Conservation (phyloP, 2,329 filamentous ascomycete genomes). For the Didymella arachidicola region DNA sequence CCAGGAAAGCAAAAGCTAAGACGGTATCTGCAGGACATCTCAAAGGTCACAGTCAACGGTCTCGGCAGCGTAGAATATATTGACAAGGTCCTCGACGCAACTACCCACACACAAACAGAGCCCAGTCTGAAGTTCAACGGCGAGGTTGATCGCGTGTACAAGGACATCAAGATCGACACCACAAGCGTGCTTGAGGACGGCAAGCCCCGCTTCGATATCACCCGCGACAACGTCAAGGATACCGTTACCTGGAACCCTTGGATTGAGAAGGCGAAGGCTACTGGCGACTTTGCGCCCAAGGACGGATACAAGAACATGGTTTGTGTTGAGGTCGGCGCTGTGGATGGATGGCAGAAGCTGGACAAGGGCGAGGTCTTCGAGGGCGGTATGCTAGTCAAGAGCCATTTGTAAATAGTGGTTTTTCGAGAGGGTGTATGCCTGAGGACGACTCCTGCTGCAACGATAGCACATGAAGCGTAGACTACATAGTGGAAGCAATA, state of each 20-base stretch:
- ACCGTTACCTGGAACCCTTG: slow-evolving; percentile 98
- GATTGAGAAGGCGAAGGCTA: slow-evolving; percentile 80
- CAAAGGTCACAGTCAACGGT: slow-evolving; percentile 73
- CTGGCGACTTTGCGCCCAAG: slow-evolving; percentile 87
- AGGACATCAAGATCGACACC: slow-evolving; percentile 66
- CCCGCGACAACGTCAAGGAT: slow-evolving; percentile 84
- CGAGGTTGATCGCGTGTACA: slow-evolving; percentile 91
- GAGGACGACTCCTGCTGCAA: background rate
- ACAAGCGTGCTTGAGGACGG: slow-evolving; percentile 70
- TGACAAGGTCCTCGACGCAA: slow-evolving; percentile 79
- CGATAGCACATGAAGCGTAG: slow-evolving; percentile 4
- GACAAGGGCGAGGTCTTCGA: slow-evolving; percentile 79
- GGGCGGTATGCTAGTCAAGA: slow-evolving; percentile 66
- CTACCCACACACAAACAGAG: slow-evolving; percentile 70
- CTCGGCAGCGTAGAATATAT: slow-evolving; percentile 78
- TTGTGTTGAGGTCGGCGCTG: slow-evolving; percentile 89
- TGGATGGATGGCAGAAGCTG: slow-evolving; percentile 81
- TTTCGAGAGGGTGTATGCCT: background rate
- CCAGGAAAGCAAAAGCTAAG: background rate
- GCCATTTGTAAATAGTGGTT: slow-evolving; percentile 36
- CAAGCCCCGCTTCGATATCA: slow-evolving; percentile 72
- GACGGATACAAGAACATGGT: slow-evolving; percentile 93
- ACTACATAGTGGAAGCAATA: slow-evolving; percentile 12
- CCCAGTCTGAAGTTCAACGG: slow-evolving; percentile 72
- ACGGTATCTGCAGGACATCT: slow-evolving; percentile 71